Conservation (phyloP, 352 stramenopile genomes). For the Poterioochromonas sp. region DNA sequence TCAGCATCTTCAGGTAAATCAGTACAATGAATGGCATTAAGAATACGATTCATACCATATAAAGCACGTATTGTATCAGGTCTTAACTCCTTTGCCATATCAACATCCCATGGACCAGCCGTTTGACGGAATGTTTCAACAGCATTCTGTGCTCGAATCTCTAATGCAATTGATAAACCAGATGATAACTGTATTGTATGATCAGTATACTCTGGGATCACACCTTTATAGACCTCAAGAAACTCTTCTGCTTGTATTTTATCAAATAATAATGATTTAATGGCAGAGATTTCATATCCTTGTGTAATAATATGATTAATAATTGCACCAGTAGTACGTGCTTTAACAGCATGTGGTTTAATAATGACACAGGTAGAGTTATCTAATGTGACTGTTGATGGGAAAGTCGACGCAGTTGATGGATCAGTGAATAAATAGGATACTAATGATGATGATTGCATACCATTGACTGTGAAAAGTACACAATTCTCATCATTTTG, state of each 20-base stretch:
- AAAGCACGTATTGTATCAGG: conserved; percentile 71
- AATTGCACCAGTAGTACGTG: conserved; percentile 62
- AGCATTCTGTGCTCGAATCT: conserved; percentile 62
- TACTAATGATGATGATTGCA: conserved; percentile 27
- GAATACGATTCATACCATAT: conserved; percentile 70
- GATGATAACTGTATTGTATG: conserved; percentile 75
- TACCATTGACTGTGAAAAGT: neutral
- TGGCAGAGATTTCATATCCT: conserved; percentile 65
- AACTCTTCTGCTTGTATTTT: conserved; percentile 74
- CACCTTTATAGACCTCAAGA: conserved; percentile 72
- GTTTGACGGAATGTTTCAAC: conserved; percentile 64
- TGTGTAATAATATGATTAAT: conserved; percentile 62
- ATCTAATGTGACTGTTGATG: conserved; percentile 63
- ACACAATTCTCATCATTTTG: too few species aligned
- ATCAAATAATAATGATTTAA: conserved; percentile 75
- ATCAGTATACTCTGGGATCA: conserved; percentile 78
- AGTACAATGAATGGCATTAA: conserved; percentile 81
- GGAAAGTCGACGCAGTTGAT: too few species aligned
- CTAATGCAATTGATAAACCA: conserved; percentile 73
- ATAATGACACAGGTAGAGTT: conserved; percentile 81
- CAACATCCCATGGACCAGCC: conserved; percentile 74
- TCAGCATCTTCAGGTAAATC: conserved; percentile 75
- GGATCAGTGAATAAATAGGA: neutral
- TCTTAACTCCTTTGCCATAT: conserved; percentile 80
- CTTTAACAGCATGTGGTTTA: conserved; percentile 79